Evolutionary conservation across 306 rosid species (phyloP).

Genomic region (Quercus cerris): DNA sequence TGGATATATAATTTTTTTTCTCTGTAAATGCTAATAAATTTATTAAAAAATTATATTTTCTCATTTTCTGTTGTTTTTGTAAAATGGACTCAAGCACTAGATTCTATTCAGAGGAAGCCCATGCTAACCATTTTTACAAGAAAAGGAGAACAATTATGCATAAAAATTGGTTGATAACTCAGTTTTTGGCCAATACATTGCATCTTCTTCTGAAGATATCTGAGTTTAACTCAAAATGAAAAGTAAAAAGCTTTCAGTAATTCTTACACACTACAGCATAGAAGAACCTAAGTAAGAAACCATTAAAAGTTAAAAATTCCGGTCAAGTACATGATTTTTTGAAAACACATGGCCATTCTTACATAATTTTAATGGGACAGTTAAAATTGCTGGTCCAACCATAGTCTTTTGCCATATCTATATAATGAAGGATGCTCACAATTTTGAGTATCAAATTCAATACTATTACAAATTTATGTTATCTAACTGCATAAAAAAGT

Average conservation of each 20-base stretch:
- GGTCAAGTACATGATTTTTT: not conserved
- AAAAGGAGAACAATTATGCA: not conserved
- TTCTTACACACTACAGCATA: not conserved
- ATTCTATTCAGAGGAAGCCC: not conserved
- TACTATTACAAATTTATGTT: too few relatives aligned
- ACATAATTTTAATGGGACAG: not conserved
- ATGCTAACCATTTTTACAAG: not conserved
- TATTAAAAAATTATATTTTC: not conserved
- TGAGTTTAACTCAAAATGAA: not conserved
- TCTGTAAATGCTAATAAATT: too few relatives aligned
- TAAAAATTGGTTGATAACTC: not conserved
- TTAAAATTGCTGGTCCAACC: too few relatives aligned
- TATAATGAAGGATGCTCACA: too few relatives aligned
- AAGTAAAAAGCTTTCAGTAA: not conserved
- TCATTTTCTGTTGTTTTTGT: not conserved
- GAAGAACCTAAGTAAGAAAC: not conserved
- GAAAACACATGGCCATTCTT: not conserved
- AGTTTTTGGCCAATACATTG: not conserved
- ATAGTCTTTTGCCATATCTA: too few relatives aligned
- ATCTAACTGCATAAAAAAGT: too few relatives aligned
- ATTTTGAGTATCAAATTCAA: too few relatives aligned
- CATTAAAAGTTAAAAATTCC: not conserved
- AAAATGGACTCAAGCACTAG: not conserved
- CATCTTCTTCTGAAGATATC: not conserved
- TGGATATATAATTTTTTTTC: slow-evolving; percentile 1